Evolutionary conservation across 306 rosid genomes (phyloP).

Genomic region (Hippophae gyantsensis): DNA sequence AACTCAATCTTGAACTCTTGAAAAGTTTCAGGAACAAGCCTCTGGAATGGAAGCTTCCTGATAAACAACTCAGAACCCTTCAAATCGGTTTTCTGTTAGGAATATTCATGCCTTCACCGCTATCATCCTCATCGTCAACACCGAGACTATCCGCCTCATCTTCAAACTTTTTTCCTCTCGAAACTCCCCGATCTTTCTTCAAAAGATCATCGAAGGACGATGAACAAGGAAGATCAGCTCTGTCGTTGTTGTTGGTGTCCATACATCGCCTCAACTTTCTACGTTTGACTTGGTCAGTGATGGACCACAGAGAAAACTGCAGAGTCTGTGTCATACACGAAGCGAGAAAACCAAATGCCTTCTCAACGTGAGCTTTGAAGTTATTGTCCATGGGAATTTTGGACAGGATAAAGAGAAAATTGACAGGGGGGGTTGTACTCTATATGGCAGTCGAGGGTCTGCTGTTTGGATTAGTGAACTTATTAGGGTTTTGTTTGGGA

Average conservation of each 20-base stretch:
- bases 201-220: constrained; percentile 15
- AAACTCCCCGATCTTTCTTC: constrained; percentile 8
- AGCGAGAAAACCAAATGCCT: constrained; percentile 26
- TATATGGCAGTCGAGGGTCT: no score
- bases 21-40: no score
- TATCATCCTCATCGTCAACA: not conserved
- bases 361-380: constrained; percentile 24
- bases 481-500: no score
- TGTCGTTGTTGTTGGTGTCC: constrained; percentile 5
- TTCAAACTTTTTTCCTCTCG: not conserved
- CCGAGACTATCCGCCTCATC: not conserved
- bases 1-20: no score
- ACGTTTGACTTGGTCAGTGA: constrained; percentile 30
- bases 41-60: no score
- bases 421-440: no score
- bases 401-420: no score
- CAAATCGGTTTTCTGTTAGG: no score
- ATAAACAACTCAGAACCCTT: no score
- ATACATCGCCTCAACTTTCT: constrained; percentile 22
- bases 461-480: no score
- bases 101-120: not conserved
- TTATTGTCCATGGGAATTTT: constrained; percentile 17
- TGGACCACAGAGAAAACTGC: constrained; percentile 22
- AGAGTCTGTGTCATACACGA: not conserved
- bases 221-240: constrained; percentile 24